These are phyloP conservation scores for Durio zibethinus DNA, from an alignment of 345 rosid species.

Conservation along the genomic window DNA sequence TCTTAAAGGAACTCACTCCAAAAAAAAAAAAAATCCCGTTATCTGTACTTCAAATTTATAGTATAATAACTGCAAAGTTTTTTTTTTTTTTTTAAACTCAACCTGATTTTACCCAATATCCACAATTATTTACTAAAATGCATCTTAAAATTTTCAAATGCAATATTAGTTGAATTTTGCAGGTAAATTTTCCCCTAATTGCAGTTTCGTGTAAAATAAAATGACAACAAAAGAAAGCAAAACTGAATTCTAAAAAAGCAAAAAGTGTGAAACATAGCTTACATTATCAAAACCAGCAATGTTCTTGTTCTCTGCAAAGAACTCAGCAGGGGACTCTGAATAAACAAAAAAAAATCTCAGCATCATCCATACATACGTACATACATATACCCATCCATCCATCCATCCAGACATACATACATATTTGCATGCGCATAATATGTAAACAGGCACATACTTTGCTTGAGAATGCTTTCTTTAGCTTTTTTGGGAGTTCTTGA, in stretches of 20 bases:
- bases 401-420: not conserved
- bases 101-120: not conserved
- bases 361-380: not conserved
- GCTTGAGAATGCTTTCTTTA: conserved; percentile 80
- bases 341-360: not conserved
- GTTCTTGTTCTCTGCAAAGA: conserved; percentile 97
- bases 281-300: conserved; percentile 98
- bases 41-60: not conserved
- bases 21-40: not conserved
- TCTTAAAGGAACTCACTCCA: not conserved
- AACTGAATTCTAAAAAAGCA: not conserved
- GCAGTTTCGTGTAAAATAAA: not conserved
- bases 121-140: not conserved
- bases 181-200: not conserved
- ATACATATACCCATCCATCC: not conserved
- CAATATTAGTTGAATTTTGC: not conserved
- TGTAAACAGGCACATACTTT: conserved; percentile 40
- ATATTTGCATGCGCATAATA: not conserved
- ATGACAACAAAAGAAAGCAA: not conserved
- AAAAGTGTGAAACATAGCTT: conserved; percentile 20
- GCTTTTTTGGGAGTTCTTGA: conserved; percentile 52
- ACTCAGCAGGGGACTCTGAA: conserved; percentile 98
- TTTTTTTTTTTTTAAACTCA: not conserved
- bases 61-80: not conserved
- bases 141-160: not conserved